Conservation (phyloP, 2,329 filamentous ascomycete genomes). For the Lasiodiplodia citricola region DNA sequence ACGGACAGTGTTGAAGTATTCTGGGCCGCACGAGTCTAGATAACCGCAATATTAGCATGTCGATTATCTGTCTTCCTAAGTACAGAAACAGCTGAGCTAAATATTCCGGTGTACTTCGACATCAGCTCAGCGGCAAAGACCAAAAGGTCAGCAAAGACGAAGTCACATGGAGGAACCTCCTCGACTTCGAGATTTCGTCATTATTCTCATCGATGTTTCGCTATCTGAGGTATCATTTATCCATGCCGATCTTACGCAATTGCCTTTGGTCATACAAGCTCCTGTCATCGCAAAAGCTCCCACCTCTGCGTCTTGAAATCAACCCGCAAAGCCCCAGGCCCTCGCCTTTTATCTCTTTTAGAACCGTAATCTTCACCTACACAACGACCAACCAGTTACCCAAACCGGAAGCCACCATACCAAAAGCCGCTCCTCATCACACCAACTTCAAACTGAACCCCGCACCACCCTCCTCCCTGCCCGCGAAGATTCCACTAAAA, state of each 20-base stretch:
- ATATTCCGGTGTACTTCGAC: background rate
- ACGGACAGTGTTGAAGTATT: too few relatives aligned
- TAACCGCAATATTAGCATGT: too few relatives aligned
- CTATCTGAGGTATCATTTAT: background rate
- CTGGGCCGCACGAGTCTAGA: too few relatives aligned
- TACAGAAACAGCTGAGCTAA: background rate
- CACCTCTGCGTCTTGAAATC: background rate
- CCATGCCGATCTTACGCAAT: background rate
- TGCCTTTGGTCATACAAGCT: background rate
- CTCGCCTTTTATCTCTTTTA: background rate
- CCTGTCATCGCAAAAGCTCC: background rate
- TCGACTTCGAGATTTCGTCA: background rate
- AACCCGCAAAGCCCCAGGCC: background rate
- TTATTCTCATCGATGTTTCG: background rate
- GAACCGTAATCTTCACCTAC: background rate
- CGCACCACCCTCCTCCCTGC: conserved; percentile 53
- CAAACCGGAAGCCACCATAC: background rate
- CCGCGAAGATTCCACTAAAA: conserved; percentile 57
- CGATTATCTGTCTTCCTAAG: background rate
- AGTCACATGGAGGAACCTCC: background rate
- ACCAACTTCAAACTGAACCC: conserved; percentile 51
- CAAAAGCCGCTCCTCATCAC: conserved; percentile 7
- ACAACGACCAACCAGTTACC: background rate
- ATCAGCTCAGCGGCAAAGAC: too few relatives aligned
- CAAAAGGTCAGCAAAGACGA: too few relatives aligned